Evolutionary conservation across 495 filamentous ascomycete genomes (phyloP).

Genomic region (Penicillium paradoxum): DNA sequence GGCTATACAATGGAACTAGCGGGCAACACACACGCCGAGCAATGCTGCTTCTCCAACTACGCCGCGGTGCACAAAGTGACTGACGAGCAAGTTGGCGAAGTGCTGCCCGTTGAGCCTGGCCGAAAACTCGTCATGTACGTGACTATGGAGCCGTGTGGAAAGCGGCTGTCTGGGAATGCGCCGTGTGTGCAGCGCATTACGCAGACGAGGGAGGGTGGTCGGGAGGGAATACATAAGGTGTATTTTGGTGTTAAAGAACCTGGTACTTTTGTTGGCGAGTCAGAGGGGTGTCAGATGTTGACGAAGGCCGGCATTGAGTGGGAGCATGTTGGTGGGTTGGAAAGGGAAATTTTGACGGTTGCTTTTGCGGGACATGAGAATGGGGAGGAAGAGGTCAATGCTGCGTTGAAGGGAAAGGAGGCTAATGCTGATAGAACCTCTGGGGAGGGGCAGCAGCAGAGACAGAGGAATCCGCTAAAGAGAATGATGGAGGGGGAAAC

Average conservation of each 20-base stretch:
- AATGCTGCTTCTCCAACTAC: slow-evolving; percentile 80
- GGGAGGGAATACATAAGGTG: slow-evolving; percentile 63
- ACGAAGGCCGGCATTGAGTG: slow-evolving; percentile 70
- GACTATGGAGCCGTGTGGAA: slow-evolving; percentile 88
- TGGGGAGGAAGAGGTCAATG: slow-evolving; percentile 29
- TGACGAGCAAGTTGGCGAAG: slow-evolving; percentile 51
- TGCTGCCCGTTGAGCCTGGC: slow-evolving; percentile 43
- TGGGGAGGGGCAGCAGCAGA: slow-evolving; percentile 28
- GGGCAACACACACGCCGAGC: slow-evolving; percentile 95
- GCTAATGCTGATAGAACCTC: slow-evolving; percentile 35
- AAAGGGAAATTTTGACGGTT: slow-evolving; percentile 72
- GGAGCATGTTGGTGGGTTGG: slow-evolving; percentile 66
- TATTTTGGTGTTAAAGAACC: slow-evolving; percentile 89
- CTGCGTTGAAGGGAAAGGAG: slow-evolving; percentile 26
- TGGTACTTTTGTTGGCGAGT: slow-evolving; percentile 76
- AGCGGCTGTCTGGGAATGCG: slow-evolving; percentile 72
- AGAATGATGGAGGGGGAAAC: slow-evolving; percentile 41
- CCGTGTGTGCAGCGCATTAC: slow-evolving; percentile 81
- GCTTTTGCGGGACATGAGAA: slow-evolving; percentile 75
- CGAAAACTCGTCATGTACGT: slow-evolving; percentile 70
- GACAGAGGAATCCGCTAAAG: slow-evolving; percentile 44
- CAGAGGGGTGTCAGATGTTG: slow-evolving; percentile 66
- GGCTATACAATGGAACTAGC: slow-evolving; percentile 88
- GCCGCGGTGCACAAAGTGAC: slow-evolving; percentile 45
- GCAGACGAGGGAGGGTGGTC: slow-evolving; percentile 39